Base-by-base conservation (phyloP, 768 basidiomycete species). In the Calvatia gigantea region DNA sequence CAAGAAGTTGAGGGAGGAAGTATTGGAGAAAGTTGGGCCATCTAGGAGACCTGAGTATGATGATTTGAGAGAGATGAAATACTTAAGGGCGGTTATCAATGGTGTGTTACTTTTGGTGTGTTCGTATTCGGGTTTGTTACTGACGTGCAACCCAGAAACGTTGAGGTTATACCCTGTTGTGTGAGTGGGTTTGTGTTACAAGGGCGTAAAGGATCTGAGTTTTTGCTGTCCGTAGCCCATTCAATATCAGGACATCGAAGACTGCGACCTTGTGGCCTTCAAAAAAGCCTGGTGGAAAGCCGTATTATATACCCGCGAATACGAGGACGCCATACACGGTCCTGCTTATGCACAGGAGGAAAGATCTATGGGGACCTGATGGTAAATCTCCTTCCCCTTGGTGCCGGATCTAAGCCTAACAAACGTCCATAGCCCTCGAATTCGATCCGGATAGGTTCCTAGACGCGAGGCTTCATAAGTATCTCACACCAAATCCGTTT, bases 401-500 rank as follows among this genome's bases (percentile, higher is more conserved):
- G 6, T 17, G 9, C 15, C 28, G 12, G 19, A 37, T 29, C 8
- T 6, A n/a, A n/a, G n/a, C n/a, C n/a, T n/a, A n/a, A n/a, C n/a
- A n/a, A n/a, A n/a, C n/a, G n/a, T n/a, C n/a, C 15, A n/a, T 39
- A 82, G 83, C 83, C 21, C 67, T 76, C 3, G 61, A 70, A 56
- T 88, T 86, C 62, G 85, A 87, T 62, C 86, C 86, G 0, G 81
- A 85, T 56, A 74, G 86, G 1, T 87, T 86, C 73, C 65, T 87
- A 27, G 86, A 87, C 57, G 75, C 80, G 27, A 71, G 85, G 1
- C 55, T 84, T 31, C 72, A 76, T 4, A 83, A 79, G 60, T 83
- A 85, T 59, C 62, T 83, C 49, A 76, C 72, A 0, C 72, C 77
- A 4, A 83, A 84, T 61, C 83, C 84, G 0, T 83, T 76, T 73